Evolutionary conservation across 2,329 filamentous ascomycete species (phyloP).

Genomic region (Cladophialophora yegresii): DNA sequence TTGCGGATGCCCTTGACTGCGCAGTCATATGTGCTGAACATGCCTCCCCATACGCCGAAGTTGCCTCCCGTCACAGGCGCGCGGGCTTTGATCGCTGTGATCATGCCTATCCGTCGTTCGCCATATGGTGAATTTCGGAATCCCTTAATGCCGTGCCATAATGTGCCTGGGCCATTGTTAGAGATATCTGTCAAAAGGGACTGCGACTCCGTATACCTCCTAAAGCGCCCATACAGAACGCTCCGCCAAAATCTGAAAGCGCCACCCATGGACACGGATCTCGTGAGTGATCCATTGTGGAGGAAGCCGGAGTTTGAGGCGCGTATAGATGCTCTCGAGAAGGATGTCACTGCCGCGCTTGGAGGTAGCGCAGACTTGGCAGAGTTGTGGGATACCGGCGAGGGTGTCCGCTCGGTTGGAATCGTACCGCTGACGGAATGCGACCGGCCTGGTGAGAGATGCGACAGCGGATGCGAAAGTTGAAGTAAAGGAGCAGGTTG

Average conservation of each 20-base stretch:
- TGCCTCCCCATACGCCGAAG: slow-evolving; percentile 95
- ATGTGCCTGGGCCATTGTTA: slow-evolving; percentile 73
- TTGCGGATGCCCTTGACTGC: slow-evolving; percentile 89
- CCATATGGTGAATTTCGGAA: slow-evolving; percentile 88
- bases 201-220: slow-evolving; percentile 20
- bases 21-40: slow-evolving; percentile 96
- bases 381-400: neutral
- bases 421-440: neutral
- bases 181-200: neutral
- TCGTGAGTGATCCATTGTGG: slow-evolving; percentile 84
- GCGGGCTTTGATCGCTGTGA: slow-evolving; percentile 96
- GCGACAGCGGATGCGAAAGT: neutral
- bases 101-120: slow-evolving; percentile 89
- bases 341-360: neutral
- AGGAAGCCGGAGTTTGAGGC: neutral
- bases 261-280: slow-evolving; percentile 97
- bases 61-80: slow-evolving; percentile 95
- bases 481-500: neutral
- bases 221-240: slow-evolving; percentile 81
- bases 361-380: neutral
- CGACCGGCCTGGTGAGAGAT: neutral
- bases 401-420: neutral
- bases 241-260: slow-evolving; percentile 95
- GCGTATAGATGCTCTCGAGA: neutral
- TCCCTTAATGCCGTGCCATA: slow-evolving; percentile 97